Percentiles rank a stretch among this genome's conserved stretches.
Conservation (phyloP, 2,329 filamentous ascomycete species). For the Xylaria polymorpha region DNA sequence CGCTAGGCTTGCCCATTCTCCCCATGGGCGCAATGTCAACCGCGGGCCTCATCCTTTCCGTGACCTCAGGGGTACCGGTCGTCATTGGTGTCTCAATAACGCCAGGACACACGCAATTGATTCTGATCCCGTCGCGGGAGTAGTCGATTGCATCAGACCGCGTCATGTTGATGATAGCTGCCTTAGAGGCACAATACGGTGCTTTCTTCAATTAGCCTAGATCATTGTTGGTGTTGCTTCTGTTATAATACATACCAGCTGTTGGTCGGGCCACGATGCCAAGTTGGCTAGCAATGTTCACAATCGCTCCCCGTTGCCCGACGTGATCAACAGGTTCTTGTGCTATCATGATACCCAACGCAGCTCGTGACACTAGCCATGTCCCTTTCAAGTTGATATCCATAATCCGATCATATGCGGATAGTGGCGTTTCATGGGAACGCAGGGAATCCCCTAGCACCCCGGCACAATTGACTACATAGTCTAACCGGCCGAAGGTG, state of each 20-base stretch:
- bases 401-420: conserved; percentile 64
- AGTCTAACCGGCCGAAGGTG: conserved; percentile 63
- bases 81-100: conserved; percentile 61
- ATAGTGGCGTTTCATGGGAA: conserved; percentile 59
- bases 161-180: conserved; percentile 69
- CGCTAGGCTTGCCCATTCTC: conserved; percentile 61
- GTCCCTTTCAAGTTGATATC: conserved; percentile 65
- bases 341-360: conserved; percentile 58
- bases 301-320: conserved; percentile 59
- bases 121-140: conserved; percentile 54
- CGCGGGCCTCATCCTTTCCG: conserved; percentile 11
- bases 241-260: conserved; percentile 53
- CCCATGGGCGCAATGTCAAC: conserved; percentile 59
- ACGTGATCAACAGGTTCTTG: conserved; percentile 58
- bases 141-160: conserved; percentile 68
- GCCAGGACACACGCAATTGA: conserved; percentile 57
- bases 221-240: neutral
- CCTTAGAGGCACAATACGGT: conserved; percentile 68
- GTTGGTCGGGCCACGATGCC: conserved; percentile 55
- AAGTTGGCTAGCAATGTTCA: conserved; percentile 65
- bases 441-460: conserved; percentile 58
- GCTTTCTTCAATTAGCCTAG: conserved; percentile 50
- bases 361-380: conserved; percentile 60
- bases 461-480: conserved; percentile 67
- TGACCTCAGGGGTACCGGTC: conserved; percentile 47